A percentile compares a stretch with the other conserved stretches of the same genome.
Evolutionary conservation across 2,329 filamentous ascomycete genomes (phyloP).

Genomic region (Diaporthe nobilis): DNA sequence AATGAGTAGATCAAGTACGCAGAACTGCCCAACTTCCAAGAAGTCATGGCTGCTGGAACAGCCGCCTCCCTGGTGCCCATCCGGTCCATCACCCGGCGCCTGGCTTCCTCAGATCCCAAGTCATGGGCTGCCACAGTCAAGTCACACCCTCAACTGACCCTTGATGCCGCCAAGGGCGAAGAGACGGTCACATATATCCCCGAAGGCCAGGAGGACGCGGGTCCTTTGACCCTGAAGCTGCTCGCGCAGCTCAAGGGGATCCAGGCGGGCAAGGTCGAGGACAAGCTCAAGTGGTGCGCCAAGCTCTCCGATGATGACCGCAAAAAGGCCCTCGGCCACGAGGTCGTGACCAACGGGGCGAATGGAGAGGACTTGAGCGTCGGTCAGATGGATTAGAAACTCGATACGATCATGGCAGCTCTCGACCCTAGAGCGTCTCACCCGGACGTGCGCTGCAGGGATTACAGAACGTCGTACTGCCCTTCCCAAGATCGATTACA

Average conservation of each 20-base stretch:
- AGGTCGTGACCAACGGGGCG: constrained; percentile 45
- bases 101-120: constrained; percentile 54
- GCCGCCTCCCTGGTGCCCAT: constrained; percentile 93
- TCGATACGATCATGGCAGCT: neutral
- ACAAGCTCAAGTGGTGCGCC: constrained; percentile 81
- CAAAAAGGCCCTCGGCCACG: constrained; percentile 53
- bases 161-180: constrained; percentile 50
- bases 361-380: constrained; percentile 46
- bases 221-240: constrained; percentile 80
- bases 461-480: too few relatives aligned
- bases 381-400: constrained; percentile 54
- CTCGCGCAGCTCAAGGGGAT: constrained; percentile 85
- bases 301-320: constrained; percentile 62
- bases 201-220: constrained; percentile 75
- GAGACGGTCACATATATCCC: constrained; percentile 71
- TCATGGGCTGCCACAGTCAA: constrained; percentile 55
- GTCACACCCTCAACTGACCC: constrained; percentile 55
- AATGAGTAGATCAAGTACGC: constrained; percentile 71
- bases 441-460: neutral
- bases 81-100: constrained; percentile 84
- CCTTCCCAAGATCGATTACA: too few relatives aligned
- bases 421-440: neutral
- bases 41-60: constrained; percentile 93
- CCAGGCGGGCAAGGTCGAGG: constrained; percentile 84
- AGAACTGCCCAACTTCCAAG: constrained; percentile 69